Evolutionary conservation across 176 grass and related monocot species (phyloP), one percentile per base, ranked within the genome.

Genomic region (Cocos nucifera): DNA sequence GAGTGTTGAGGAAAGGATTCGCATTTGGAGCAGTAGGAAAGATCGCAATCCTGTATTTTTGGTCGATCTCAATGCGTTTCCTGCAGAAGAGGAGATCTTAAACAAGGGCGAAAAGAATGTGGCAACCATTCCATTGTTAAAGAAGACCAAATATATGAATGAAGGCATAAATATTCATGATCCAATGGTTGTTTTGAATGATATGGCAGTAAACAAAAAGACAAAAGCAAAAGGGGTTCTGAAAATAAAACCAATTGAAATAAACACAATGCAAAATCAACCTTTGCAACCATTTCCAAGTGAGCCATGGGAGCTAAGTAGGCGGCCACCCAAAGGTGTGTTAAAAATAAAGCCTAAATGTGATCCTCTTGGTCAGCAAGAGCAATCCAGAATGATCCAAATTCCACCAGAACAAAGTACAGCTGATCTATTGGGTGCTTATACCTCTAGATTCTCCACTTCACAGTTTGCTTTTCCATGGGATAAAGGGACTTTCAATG

Each of bases 21-120:
- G 54, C 48, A 68, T 71, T 56, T 88, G 75, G 63, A 79, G 70
- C 16, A 58, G 65, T 8, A 66, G 51, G 69, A 53, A 10, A 29
- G 49, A 58, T 57, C 66, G 72, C 5, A 82, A 83, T 58, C 78
- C 32, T 44, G 51, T 72, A 19, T 14, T 70, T 56, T 73, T 59
- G 71, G 81, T 78, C 50, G 78, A 77, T 65, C 25, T 67, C 39
- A 85, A 70, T 49, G 60, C 50, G 56, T 75, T 64, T 75, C 82
- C 82, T 63, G 51, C 58, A 56, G 79, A 77, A 61, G 75, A 78
- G 59, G 72, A 66, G 39, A 6, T 63, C 24, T 58, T 67, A 57
- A 61, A 62, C 54, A 70, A 22, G 20, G 6, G 20, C 4, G 57
- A 84, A 28, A 50, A 7, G 62, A 71, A 67, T 27, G 15, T 10